Evolutionary conservation across 1,139 yeast genomes (phyloP).

Genomic region (Yarrowia galli): DNA sequence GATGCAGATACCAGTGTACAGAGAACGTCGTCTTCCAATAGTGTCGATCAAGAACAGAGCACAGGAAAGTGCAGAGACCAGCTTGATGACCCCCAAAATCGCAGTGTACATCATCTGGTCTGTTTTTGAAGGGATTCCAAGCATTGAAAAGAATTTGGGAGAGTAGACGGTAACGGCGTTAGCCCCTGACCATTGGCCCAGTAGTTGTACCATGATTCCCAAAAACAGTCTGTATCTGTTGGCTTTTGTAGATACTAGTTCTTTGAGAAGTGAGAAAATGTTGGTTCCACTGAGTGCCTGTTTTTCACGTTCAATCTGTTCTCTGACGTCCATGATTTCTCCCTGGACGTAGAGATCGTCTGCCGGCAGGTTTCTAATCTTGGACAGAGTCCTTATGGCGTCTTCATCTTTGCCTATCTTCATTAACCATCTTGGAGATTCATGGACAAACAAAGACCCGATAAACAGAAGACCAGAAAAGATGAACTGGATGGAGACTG

Average conservation of each 20-base stretch:
- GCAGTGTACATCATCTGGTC: constrained; percentile 15
- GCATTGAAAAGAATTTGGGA: constrained; percentile 3
- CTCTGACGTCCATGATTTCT: constrained; percentile 1
- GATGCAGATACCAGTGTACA: neutral
- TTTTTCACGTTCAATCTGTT: constrained; percentile 9
- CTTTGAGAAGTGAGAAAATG: neutral
- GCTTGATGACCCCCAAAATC: neutral
- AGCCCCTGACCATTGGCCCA: constrained; percentile 4
- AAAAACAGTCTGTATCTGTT: constrained; percentile 5
- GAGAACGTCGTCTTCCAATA: neutral
- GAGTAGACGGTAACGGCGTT: constrained; percentile 3
- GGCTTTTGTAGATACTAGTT: constrained; percentile 1
- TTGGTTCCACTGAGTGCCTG: constrained; percentile 4
- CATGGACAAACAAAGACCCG: neutral
- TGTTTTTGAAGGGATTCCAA: neutral
- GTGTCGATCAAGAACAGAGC: neutral
- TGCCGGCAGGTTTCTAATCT: constrained; percentile 4
- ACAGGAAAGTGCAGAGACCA: neutral
- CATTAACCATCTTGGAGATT: neutral
- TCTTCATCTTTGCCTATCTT: neutral
- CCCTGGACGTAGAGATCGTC: constrained; percentile 1
- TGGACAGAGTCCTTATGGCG: neutral
- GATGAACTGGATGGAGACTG: neutral
- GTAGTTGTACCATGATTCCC: constrained; percentile 3
- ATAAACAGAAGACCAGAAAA: neutral